Conservation (phyloP, 78 protist genomes). For the Chrysochromulina parva region DNA sequence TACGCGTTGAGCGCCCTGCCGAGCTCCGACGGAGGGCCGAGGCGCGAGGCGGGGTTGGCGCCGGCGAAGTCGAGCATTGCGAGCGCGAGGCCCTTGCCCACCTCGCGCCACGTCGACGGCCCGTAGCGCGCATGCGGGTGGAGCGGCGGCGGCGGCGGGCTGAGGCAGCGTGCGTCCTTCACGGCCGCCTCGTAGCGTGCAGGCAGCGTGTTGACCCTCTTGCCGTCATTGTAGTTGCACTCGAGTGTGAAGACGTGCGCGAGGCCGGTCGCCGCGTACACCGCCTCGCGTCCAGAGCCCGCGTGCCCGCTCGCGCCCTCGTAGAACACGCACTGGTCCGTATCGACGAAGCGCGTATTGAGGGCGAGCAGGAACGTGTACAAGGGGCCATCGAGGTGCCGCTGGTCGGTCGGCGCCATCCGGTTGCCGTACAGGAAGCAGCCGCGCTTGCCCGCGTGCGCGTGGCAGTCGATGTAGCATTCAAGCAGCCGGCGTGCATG, state of each 20-base stretch:
- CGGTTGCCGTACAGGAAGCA: conserved; percentile 19
- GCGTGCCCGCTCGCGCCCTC: neutral
- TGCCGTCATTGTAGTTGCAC: neutral
- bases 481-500: neutral
- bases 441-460: conserved; percentile 23
- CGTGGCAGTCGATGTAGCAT: neutral
- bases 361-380: conserved; percentile 28
- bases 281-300: conserved; percentile 24
- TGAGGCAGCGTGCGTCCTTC: no score
- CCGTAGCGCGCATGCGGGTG: no score
- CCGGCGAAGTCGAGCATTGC: no score
- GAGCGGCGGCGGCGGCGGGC: no score
- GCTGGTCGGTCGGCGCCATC: neutral
- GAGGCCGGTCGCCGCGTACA: neutral
- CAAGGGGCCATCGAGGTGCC: neutral
- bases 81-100: no score
- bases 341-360: conserved; percentile 31
- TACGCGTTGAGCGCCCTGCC: no score
- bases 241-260: conserved; percentile 45
- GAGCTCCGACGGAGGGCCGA: no score
- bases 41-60: no score
- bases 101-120: no score
- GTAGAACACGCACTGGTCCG: neutral
- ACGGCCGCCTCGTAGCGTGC: no score
- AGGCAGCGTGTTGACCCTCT: no score